Percentiles rank a stretch among this genome's conserved stretches.
Evolutionary conservation across 179 eudicot genomes (phyloP).

Genomic region (Gypsophila paniculata): DNA sequence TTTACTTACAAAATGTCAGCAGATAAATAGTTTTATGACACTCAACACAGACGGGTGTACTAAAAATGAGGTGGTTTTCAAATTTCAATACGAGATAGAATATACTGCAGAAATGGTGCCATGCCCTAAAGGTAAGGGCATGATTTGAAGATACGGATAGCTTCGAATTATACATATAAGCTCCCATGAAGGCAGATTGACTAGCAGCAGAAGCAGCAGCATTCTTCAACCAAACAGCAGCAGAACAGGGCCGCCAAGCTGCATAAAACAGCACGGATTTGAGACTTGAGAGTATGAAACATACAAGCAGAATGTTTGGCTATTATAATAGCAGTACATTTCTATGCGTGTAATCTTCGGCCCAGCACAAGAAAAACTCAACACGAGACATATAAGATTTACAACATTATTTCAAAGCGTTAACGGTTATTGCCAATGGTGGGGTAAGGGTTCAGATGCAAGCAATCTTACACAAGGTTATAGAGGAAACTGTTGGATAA

Average conservation of each 20-base stretch:
- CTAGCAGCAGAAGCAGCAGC: constrained; percentile 14
- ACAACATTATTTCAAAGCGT: no score
- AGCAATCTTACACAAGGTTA: no score
- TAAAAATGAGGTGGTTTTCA: neutral
- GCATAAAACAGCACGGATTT: neutral
- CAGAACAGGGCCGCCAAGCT: constrained; percentile 9
- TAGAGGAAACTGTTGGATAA: no score
- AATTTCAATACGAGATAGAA: constrained; percentile 3
- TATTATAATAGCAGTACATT: neutral
- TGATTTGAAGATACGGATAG: neutral
- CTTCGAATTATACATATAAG: neutral
- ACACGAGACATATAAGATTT: no score
- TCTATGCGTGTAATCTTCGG: neutral
- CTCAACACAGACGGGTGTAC: neutral
- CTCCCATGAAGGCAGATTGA: neutral
- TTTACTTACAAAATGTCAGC: constrained; percentile 6
- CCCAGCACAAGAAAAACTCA: neutral
- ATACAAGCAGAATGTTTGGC: neutral
- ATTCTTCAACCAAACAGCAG: constrained; percentile 10
- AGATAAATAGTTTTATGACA: neutral
- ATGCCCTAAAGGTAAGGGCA: neutral
- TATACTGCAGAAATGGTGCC: neutral
- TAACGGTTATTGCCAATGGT: no score
- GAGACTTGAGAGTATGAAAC: neutral
- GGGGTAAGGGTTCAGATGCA: no score